Evolutionary conservation across 129 eudicot species (phyloP).

Genomic region (Chrysanthemum makinoi): DNA sequence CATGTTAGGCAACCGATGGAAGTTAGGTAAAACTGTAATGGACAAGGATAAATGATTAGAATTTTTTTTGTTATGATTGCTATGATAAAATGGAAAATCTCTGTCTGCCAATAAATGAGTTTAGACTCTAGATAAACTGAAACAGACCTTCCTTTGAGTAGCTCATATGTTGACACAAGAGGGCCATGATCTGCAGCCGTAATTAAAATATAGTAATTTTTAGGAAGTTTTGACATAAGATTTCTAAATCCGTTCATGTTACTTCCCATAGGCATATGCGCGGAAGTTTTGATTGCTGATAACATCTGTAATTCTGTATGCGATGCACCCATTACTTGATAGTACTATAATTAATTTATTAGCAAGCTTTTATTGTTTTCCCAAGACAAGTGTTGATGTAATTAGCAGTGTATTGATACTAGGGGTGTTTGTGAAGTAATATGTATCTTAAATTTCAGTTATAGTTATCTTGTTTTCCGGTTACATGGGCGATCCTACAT

Average conservation of each 20-base stretch:
- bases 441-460: no score
- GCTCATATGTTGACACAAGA: neutral
- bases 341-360: neutral
- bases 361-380: neutral
- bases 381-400: neutral
- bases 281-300: slow-evolving; percentile 1
- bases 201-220: neutral
- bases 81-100: neutral
- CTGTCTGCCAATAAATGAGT: slow-evolving; percentile 4
- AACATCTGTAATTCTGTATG: neutral
- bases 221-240: neutral
- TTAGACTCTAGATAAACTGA: slow-evolving; percentile 11
- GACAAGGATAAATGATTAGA: neutral
- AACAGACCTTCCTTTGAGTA: neutral
- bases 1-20: no score
- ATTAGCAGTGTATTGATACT: neutral
- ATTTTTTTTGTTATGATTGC: neutral
- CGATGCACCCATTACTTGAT: neutral
- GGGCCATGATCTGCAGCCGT: neutral
- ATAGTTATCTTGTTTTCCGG: no score
- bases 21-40: no score
- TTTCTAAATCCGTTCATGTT: slow-evolving; percentile 1
- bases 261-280: slow-evolving; percentile 10
- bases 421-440: neutral
- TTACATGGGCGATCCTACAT: no score